Evolutionary conservation across 768 basidiomycete genomes (phyloP), one percentile per base, ranked within the genome.

Genomic region (Fomitopsis serialis): DNA sequence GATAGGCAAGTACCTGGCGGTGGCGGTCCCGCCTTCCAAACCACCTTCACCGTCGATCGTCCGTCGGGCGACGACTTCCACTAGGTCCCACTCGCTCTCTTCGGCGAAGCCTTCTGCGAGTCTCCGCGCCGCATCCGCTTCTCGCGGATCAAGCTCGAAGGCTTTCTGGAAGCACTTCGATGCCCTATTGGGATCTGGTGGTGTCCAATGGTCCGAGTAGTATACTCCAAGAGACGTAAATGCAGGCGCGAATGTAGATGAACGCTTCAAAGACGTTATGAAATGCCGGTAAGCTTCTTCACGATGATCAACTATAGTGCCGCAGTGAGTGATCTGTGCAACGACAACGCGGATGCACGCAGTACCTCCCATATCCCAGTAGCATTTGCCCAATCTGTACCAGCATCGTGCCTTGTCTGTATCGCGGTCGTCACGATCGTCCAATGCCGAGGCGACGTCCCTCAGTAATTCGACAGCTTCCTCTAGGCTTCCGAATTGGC

Each of bases 111-210:
- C 87, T 60, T 87, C 82, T 0, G 92, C 94, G 3, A 99, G 77
- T 53, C 84, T 77, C 49, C 79, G 77, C 0, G 96, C 97, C 1
- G 97, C 93, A 21, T 87, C 82, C 11, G 78, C 83, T 69, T 99
- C 92, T 15, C 88, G 79, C 2, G 93, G 80, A 70, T 98, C 96
- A 5, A 98, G 81, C 67, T 98, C 97, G 61, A 99, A 98, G 0
- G 96, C 97, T 63, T 96, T 98, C 63, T 98, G 94, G 69, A 96
- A 98, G 66, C 96, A 98, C 66, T 94, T 95, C 2, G 90, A 87
- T 0, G 96, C 89, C 35, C 95, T 83, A 6, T 81, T 80, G 22
- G 82, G 84, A 68, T 98, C 95, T 0, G 85, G 81, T 0, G 92
- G 92, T 11, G 74, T 70, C 3, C 79, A 72, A 53, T 72, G 75